These are phyloP conservation scores for Nigrograna mackinnonii DNA, from an alignment of 2,329 filamentous ascomycete species.

Conservation along the genomic window DNA sequence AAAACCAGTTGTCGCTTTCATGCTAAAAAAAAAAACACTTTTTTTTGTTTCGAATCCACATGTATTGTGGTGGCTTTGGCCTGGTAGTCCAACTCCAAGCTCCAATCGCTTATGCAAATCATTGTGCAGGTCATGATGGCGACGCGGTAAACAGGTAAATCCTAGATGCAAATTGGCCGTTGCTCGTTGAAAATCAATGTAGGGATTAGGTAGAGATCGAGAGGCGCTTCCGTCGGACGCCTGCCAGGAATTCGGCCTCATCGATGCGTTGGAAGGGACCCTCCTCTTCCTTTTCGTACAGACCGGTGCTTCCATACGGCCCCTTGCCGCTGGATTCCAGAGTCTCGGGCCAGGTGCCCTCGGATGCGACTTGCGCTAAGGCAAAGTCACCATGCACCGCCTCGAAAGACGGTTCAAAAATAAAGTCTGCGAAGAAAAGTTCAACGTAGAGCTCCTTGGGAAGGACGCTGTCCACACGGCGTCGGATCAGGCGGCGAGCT, in stretches of 20 bases:
- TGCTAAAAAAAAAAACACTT: no score
- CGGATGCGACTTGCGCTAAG: conserved; percentile 44
- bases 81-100: conserved; percentile 39
- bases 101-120: conserved; percentile 30
- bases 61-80: conserved; percentile 25
- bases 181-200: conserved; percentile 4
- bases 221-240: conserved; percentile 37
- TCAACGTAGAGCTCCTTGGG: conserved; percentile 49
- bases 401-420: conserved; percentile 52
- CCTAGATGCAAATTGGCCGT: not conserved
- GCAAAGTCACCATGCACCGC: conserved; percentile 55
- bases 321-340: conserved; percentile 47
- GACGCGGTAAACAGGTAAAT: conserved; percentile 4
- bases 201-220: conserved; percentile 40
- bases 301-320: conserved; percentile 53
- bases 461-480: conserved; percentile 40
- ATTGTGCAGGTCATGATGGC: conserved; percentile 28
- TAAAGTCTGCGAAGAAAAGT: conserved; percentile 56
- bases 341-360: conserved; percentile 45
- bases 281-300: conserved; percentile 54
- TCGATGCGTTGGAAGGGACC: conserved; percentile 43
- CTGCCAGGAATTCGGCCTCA: conserved; percentile 42
- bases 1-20: not conserved
- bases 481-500: conserved; percentile 45
- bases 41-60: not conserved